Conservation (phyloP, 176 grass and related monocot genomes). For the Tuctoria greenei region DNA sequence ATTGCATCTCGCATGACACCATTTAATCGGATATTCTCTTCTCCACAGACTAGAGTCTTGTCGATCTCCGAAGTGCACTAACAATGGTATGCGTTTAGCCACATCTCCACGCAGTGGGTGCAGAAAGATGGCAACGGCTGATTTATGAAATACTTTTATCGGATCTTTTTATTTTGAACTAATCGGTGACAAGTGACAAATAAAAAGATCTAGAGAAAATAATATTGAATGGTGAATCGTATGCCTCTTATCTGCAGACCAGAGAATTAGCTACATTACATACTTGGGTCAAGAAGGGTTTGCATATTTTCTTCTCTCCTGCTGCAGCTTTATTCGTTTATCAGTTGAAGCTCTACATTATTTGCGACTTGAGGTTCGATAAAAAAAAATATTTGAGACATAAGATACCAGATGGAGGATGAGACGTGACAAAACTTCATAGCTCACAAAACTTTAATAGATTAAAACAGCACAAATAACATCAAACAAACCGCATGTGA, state of each 20-base stretch:
- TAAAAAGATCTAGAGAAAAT: no score
- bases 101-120: slow-evolving; percentile 3
- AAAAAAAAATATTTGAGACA: background rate
- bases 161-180: no score
- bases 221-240: slow-evolving; percentile 10
- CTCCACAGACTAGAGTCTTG: background rate
- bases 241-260: slow-evolving; percentile 13
- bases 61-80: slow-evolving; percentile 19
- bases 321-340: background rate
- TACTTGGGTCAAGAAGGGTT: background rate
- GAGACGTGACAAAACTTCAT: background rate
- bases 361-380: no score
- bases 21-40: slow-evolving; percentile 19
- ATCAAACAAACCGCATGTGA: slow-evolving; percentile 37
- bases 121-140: background rate
- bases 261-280: background rate
- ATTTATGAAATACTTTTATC: slow-evolving; percentile 24
- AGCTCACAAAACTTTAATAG: slow-evolving; percentile 34
- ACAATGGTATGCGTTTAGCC: slow-evolving; percentile 19
- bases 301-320: slow-evolving; percentile 3
- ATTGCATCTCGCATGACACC: background rate
- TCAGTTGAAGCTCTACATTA: background rate
- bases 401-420: background rate
- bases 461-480: slow-evolving; percentile 35
- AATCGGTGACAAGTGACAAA: no score